Percentiles rank a stretch among this genome's conserved stretches.
phyloP scores from a whole-genome alignment of 2,329 filamentous ascomycete species.

The Cadophora malorum region DNA sequence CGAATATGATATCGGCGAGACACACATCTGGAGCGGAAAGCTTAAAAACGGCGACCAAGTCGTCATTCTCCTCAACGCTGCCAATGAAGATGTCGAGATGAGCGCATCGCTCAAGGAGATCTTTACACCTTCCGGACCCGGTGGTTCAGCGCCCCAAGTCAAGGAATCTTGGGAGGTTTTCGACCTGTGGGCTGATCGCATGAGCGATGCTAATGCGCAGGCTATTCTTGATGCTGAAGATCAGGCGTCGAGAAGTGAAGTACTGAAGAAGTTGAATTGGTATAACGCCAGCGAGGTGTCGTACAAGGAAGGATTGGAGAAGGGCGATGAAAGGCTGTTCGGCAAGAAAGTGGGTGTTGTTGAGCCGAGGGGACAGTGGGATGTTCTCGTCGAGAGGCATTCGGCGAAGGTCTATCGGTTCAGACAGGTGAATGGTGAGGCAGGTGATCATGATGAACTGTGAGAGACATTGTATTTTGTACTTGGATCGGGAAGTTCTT shows the following conservation, averaged over 20 bases:
- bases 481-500: neutral
- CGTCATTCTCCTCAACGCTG: conserved; percentile 55
- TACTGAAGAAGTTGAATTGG: conserved; percentile 35
- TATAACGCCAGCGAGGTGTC: conserved; percentile 55
- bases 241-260: neutral
- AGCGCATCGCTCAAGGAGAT: conserved; percentile 56
- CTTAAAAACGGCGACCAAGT: conserved; percentile 51
- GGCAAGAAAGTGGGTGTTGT: conserved; percentile 52
- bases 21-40: conserved; percentile 55
- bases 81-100: conserved; percentile 50
- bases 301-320: conserved; percentile 52
- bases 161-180: conserved; percentile 55
- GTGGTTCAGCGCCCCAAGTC: conserved; percentile 49
- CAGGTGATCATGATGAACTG: conserved; percentile 2
- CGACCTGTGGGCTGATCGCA: conserved; percentile 59
- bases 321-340: conserved; percentile 51
- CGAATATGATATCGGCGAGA: conserved; percentile 52
- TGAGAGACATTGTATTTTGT: neutral
- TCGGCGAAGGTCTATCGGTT: conserved; percentile 49
- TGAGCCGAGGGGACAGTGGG: conserved; percentile 48
- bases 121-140: conserved; percentile 51
- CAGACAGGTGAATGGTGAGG: neutral
- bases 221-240: conserved; percentile 49
- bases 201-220: conserved; percentile 51
- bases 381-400: conserved; percentile 52